Base-by-base conservation (phyloP, 2,329 filamentous ascomycete species). In the Polychaeton citri region DNA sequence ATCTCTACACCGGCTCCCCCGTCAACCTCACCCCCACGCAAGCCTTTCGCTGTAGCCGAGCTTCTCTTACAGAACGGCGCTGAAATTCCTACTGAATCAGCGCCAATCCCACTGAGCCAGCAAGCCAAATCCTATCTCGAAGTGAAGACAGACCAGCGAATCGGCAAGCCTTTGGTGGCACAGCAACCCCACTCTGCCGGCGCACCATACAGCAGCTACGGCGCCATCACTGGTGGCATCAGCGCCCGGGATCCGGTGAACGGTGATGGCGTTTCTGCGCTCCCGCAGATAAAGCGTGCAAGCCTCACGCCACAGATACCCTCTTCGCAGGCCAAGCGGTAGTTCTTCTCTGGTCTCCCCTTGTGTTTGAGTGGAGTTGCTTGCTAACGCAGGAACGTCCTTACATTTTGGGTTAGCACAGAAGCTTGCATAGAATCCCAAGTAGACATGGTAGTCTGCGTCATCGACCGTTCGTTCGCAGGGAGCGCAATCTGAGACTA, bases 41-140 rank as follows among this genome's bases (percentile, higher is more conserved):
- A 65, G 48, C 47, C 87, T 0, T 98, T 98, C 55, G 79, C 90
- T 0, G 69, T 96, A 30, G 90, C 90, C 10, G 90, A 98, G 58
- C 64, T 98, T 40, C 70, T 98, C 10, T 68, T 93, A 10, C 92
- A 96, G 50, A 96, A 98, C 52, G 90, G 90, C 12, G 87, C 87
- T 3, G 81, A 94, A 43, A 80, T 96, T 21, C 88, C 90, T 0
- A 54, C 66, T 1, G 65, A 75, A 2, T 68, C 81, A 41, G 83
- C 87, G 1, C 80, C 84, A 0, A 87, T 96, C 46, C 85, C 86
- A 1, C 70, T 98, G 8, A 86, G 84, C 41, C 68, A 74, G 7
- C 79, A 79, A 32, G 88, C 90, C 2, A 79, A 82, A 51, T 60
- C 81, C 21, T 98, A 95, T 50, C 66, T 96, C 33, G 86, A 93